Percentiles rank a stretch among this genome's conserved stretches.
These are phyloP conservation scores for Gossypium herbaceum DNA, from an alignment of 345 rosid genomes.

Conservation along the genomic window DNA sequence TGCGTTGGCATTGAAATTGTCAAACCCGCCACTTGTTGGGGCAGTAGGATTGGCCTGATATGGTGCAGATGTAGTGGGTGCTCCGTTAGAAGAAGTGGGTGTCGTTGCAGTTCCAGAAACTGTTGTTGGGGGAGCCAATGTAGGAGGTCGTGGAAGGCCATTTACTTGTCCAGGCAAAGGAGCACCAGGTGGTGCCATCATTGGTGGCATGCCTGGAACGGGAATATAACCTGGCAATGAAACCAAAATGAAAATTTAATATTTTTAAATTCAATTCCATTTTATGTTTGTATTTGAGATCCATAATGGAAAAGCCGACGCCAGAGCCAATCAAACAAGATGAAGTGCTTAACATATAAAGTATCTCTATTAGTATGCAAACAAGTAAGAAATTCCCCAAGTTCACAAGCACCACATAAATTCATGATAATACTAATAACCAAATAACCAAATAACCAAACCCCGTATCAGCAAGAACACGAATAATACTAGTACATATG, in stretches of 20 bases:
- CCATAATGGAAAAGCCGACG: neutral
- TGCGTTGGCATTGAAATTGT: constrained; percentile 40
- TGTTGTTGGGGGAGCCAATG: constrained; percentile 27
- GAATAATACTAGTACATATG: neutral
- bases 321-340: neutral
- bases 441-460: neutral
- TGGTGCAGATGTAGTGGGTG: constrained; percentile 35
- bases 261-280: neutral
- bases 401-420: neutral
- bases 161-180: constrained; percentile 71
- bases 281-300: neutral
- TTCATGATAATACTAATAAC: neutral
- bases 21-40: constrained; percentile 56
- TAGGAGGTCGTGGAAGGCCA: constrained; percentile 67
- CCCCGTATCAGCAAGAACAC: neutral
- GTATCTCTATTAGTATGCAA: neutral
- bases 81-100: constrained; percentile 44
- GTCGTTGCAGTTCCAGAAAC: constrained; percentile 54
- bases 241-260: neutral
- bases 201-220: constrained; percentile 57
- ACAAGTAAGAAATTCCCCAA: neutral
- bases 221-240: constrained; percentile 46
- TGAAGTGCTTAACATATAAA: neutral
- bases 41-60: constrained; percentile 59
- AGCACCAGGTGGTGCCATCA: constrained; percentile 93